Percentiles rank a stretch among this genome's conserved stretches.
Evolutionary conservation across 2,329 filamentous ascomycete species (phyloP).

Genomic region (Penicillium sumatraense): DNA sequence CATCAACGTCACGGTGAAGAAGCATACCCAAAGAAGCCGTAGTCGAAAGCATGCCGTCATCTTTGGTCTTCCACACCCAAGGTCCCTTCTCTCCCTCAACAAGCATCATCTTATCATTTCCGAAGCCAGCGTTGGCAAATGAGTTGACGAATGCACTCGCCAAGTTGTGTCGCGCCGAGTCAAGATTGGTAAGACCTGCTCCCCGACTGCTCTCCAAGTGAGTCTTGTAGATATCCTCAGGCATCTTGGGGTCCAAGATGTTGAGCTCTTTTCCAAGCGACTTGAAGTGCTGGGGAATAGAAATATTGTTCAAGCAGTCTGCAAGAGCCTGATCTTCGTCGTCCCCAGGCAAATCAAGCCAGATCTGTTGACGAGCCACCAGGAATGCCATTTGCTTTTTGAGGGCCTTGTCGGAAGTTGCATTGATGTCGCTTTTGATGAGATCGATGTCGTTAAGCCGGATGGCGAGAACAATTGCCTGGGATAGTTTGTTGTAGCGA

Average conservation of each 20-base stretch:
- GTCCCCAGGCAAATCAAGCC: slow-evolving; percentile 66
- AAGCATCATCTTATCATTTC: slow-evolving; percentile 97
- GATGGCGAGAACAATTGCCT: slow-evolving; percentile 93
- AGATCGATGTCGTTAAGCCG: slow-evolving; percentile 84
- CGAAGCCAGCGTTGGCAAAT: slow-evolving; percentile 94
- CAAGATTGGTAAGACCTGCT: slow-evolving; percentile 88
- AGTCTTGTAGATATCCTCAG: slow-evolving; percentile 99
- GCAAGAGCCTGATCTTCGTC: slow-evolving; percentile 75
- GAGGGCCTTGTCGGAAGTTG: slow-evolving; percentile 77
- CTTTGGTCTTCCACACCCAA: slow-evolving; percentile 99
- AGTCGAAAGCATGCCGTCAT: slow-evolving; percentile 95
- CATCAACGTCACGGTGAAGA: slow-evolving; percentile 91
- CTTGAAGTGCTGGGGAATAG: slow-evolving; percentile 90
- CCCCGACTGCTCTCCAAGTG: slow-evolving; percentile 95
- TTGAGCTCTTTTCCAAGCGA: slow-evolving; percentile 93
- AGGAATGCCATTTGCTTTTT: slow-evolving; percentile 95
- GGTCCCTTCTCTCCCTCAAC: slow-evolving; percentile 84
- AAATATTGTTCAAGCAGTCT: slow-evolving; percentile 86
- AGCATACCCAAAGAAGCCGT: slow-evolving; percentile 92
- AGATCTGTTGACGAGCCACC: slow-evolving; percentile 88
- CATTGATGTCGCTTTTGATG: slow-evolving; percentile 79
- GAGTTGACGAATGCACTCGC: slow-evolving; percentile 96
- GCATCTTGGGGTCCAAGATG: slow-evolving; percentile 93
- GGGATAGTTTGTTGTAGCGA: slow-evolving; percentile 87
- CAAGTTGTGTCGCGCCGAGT: slow-evolving; percentile 94